phyloP scores from a whole-genome alignment of 345 rosid genomes.

The Passiflora organensis region DNA sequence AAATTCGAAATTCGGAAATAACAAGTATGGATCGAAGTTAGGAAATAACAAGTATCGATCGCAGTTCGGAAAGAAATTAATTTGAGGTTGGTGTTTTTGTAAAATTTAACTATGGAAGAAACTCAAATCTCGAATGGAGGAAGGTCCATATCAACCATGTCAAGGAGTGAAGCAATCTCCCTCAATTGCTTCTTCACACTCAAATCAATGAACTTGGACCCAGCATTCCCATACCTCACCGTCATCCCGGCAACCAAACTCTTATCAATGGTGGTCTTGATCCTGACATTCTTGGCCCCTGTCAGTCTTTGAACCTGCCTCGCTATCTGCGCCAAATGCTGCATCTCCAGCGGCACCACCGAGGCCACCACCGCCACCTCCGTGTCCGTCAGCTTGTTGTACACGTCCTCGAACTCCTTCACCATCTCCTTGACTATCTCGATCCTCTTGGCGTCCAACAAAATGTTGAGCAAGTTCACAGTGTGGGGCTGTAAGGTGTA shows the following conservation, averaged over 20 bases:
- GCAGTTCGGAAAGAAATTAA: too few species aligned
- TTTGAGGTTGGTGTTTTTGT: too few species aligned
- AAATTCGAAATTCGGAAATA: too few species aligned
- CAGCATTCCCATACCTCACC: slow-evolving; percentile 61
- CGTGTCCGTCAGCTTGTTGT: slow-evolving; percentile 62
- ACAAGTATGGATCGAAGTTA: too few species aligned
- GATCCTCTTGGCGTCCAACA: slow-evolving; percentile 60
- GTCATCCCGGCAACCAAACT: slow-evolving; percentile 91
- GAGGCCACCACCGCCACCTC: slow-evolving; percentile 78
- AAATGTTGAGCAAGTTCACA: slow-evolving; percentile 59
- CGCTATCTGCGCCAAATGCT: slow-evolving; percentile 79
- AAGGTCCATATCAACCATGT: too few species aligned
- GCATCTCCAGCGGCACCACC: slow-evolving; percentile 70
- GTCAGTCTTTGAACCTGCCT: slow-evolving; percentile 92
- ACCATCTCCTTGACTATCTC: slow-evolving; percentile 57
- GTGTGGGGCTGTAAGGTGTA: slow-evolving; percentile 51
- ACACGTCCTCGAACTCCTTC: slow-evolving; percentile 63
- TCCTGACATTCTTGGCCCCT: slow-evolving; percentile 78
- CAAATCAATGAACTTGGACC: slow-evolving; percentile 87
- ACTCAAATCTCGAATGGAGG: too few species aligned
- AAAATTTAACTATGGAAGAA: too few species aligned
- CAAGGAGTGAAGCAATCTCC: slow-evolving; percentile 76
- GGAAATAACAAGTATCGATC: too few species aligned
- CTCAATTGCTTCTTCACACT: slow-evolving; percentile 94
- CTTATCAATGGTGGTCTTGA: slow-evolving; percentile 72